Evolutionary conservation across 148 eudicot species (phyloP).

Genomic region (Nepenthes mirabilis): DNA sequence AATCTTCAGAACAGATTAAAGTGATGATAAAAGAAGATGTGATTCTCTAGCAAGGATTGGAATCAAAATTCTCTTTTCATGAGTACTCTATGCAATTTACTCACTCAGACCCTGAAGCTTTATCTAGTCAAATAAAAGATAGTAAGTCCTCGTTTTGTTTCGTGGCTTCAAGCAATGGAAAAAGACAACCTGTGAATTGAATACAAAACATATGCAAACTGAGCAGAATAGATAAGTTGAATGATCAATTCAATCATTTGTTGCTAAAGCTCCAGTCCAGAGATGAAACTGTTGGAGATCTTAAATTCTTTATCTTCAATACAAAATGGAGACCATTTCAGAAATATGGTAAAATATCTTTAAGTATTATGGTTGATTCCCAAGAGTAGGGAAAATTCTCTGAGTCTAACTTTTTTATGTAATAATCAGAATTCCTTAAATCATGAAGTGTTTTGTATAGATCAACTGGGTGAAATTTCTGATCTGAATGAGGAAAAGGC

Average conservation of each 20-base stretch:
- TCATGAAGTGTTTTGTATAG: slow-evolving; percentile 23
- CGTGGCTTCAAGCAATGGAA: slow-evolving; percentile 41
- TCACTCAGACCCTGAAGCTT: slow-evolving; percentile 68
- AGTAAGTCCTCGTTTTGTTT: slow-evolving; percentile 21
- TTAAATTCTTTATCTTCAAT: slow-evolving; percentile 24
- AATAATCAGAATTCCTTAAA: too few relatives aligned
- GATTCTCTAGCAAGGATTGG: slow-evolving; percentile 82
- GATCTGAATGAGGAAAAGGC: slow-evolving; percentile 67
- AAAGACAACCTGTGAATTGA: slow-evolving; percentile 54
- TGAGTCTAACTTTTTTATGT: too few relatives aligned
- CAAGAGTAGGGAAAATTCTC: not conserved
- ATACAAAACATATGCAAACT: slow-evolving; percentile 43
- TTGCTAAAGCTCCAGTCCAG: slow-evolving; percentile 60
- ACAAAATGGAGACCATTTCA: not conserved
- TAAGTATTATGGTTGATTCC: not conserved
- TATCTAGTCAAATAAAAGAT: slow-evolving; percentile 68
- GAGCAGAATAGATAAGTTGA: slow-evolving; percentile 51
- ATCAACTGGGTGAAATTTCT: slow-evolving; percentile 32
- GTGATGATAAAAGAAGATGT: slow-evolving; percentile 85
- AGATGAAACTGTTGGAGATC: slow-evolving; percentile 44
- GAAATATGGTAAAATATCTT: not conserved
- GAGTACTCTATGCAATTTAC: slow-evolving; percentile 62
- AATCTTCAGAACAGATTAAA: slow-evolving; percentile 59
- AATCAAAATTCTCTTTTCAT: slow-evolving; percentile 77
- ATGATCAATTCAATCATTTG: slow-evolving; percentile 50